Percentiles rank a stretch among this genome's conserved stretches.
These are phyloP conservation scores for Trametes elegans DNA, from an alignment of 768 basidiomycete genomes.

Conservation along the genomic window DNA sequence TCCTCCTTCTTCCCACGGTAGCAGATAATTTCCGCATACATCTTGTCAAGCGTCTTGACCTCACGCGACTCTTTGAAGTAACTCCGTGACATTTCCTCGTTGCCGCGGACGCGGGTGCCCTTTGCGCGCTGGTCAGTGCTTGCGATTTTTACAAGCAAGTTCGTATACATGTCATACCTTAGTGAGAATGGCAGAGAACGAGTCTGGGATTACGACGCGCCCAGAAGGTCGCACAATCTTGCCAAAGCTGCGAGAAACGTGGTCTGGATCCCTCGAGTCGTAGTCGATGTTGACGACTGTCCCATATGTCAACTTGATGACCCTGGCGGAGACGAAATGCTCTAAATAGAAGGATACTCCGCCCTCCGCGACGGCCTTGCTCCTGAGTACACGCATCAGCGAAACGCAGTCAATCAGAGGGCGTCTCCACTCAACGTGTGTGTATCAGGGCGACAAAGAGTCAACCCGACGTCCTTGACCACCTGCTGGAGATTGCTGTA, in stretches of 20 bases:
- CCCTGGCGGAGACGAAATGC: conserved; percentile 46
- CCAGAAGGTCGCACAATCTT: conserved; percentile 34
- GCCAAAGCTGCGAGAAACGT: conserved; percentile 34
- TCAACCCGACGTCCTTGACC: conserved; percentile 49
- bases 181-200: conserved; percentile 10
- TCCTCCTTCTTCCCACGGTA: conserved; percentile 31
- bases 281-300: conserved; percentile 38
- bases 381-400: conserved; percentile 29
- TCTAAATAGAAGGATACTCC: conserved; percentile 44
- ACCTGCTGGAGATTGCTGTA: conserved; percentile 68
- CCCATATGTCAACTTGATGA: conserved; percentile 50
- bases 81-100: background rate
- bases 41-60: background rate
- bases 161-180: conserved; percentile 11
- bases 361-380: conserved; percentile 56
- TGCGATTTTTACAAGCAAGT: conserved; percentile 1
- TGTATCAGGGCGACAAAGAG: conserved; percentile 70
- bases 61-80: background rate
- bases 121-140: background rate
- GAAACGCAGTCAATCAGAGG: background rate
- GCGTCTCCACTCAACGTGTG: conserved; percentile 76
- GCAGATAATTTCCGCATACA: conserved; percentile 30
- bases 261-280: conserved; percentile 38
- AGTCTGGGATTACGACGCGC: conserved; percentile 3
- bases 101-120: conserved; percentile 7